Percentiles rank a stretch among this genome's conserved stretches.
These are phyloP conservation scores for Grammothele lineata DNA, from an alignment of 768 basidiomycete species.

Conservation along the genomic window DNA sequence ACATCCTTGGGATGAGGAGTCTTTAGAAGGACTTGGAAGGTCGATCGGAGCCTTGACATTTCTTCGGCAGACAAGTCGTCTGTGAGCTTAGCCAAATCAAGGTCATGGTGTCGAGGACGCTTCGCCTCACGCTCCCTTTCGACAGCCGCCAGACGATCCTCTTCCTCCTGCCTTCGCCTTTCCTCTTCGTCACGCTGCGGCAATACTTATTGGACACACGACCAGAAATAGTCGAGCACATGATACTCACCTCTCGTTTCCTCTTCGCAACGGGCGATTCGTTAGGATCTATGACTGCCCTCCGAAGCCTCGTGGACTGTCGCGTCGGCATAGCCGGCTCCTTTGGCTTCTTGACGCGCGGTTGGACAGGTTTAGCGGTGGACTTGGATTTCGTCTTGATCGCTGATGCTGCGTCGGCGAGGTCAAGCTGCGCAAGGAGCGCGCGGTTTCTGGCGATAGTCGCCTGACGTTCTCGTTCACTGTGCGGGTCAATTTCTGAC, in stretches of 20 bases:
- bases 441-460: slow-evolving; percentile 81
- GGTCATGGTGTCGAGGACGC: slow-evolving; percentile 61
- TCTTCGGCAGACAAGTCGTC: slow-evolving; percentile 45
- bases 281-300: slow-evolving; percentile 46
- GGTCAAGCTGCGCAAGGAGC: slow-evolving; percentile 64
- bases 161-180: slow-evolving; percentile 50
- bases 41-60: slow-evolving; percentile 39
- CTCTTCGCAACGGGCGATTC: slow-evolving; percentile 63
- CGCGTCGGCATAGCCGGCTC: slow-evolving; percentile 48
- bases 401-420: slow-evolving; percentile 35
- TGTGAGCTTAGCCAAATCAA: slow-evolving; percentile 56
- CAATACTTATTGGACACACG: too few relatives aligned
- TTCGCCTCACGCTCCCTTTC: slow-evolving; percentile 61
- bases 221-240: background rate
- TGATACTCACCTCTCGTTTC: slow-evolving; percentile 64
- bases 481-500: slow-evolving; percentile 15
- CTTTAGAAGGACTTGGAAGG: slow-evolving; percentile 39
- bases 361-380: slow-evolving; percentile 60
- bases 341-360: slow-evolving; percentile 47
- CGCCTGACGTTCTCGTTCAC: slow-evolving; percentile 71
- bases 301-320: slow-evolving; percentile 59
- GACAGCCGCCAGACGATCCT: slow-evolving; percentile 56
- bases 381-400: slow-evolving; percentile 25
- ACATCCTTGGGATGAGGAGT: slow-evolving; percentile 34
- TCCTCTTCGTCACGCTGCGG: slow-evolving; percentile 48